phyloP scores from a whole-genome alignment of 2,329 filamentous ascomycete species.

The Cordyceps pruinosa region DNA sequence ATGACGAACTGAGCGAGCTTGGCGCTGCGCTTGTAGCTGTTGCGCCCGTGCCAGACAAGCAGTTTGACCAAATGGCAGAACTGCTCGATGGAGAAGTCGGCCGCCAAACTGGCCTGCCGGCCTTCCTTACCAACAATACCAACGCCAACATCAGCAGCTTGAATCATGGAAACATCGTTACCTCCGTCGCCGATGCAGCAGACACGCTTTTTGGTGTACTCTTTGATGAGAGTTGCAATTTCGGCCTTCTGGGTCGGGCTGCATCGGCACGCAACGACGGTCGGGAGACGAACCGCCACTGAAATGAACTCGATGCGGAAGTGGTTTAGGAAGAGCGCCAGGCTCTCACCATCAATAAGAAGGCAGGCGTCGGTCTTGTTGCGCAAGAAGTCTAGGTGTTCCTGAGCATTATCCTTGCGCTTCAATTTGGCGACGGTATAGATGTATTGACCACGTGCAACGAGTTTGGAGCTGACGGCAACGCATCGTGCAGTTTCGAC shows the following conservation, averaged over 20 bases:
- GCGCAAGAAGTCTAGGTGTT: constrained; percentile 80
- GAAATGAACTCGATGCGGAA: constrained; percentile 83
- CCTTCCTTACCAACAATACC: constrained; percentile 98
- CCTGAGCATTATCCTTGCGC: constrained; percentile 76
- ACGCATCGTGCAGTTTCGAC: constrained; percentile 96
- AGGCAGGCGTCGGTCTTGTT: constrained; percentile 83
- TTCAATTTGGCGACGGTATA: constrained; percentile 85
- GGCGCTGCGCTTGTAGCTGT: constrained; percentile 91
- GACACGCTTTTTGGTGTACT: constrained; percentile 87
- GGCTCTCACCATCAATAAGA: constrained; percentile 88
- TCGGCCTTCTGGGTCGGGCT: constrained; percentile 97
- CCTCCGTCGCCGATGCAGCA: constrained; percentile 97
- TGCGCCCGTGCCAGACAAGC: constrained; percentile 97
- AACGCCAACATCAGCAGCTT: constrained; percentile 94
- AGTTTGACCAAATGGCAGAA: constrained; percentile 94
- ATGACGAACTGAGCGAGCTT: constrained; percentile 98
- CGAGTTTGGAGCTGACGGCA: constrained; percentile 88
- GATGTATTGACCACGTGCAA: constrained; percentile 89
- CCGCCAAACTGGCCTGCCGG: constrained; percentile 85
- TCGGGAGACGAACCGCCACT: constrained; percentile 77
- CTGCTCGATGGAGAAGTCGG: constrained; percentile 93
- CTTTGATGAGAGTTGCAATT: constrained; percentile 81
- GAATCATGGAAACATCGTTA: constrained; percentile 99
- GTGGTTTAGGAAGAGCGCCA: constrained; percentile 74
- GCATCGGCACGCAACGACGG: constrained; percentile 93